Conservation (phyloP, 192 early-diverging fungal species). For the Pilaira anomala region DNA sequence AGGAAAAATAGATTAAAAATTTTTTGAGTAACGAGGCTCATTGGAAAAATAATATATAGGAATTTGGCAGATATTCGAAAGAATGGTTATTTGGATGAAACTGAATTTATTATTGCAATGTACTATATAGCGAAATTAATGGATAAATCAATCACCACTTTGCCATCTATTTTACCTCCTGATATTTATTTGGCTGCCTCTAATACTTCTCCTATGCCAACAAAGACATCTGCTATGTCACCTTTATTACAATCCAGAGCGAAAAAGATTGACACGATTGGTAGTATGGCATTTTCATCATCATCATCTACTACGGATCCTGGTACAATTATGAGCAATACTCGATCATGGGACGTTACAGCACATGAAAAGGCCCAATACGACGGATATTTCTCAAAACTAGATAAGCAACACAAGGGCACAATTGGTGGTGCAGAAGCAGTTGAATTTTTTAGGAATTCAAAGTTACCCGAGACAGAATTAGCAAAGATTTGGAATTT, state of each 20-base stretch:
- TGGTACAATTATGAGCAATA: too few species aligned
- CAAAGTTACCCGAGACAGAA: slow-evolving; percentile 29
- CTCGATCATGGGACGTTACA: slow-evolving; percentile 78
- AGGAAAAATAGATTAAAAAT: slow-evolving; percentile 10
- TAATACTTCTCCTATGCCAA: slow-evolving; percentile 22
- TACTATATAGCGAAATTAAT: slow-evolving; percentile 78
- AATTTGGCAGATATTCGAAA: slow-evolving; percentile 70
- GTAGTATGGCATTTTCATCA: slow-evolving; percentile 16
- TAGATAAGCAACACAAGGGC: slow-evolving; percentile 66
- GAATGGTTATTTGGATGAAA: slow-evolving; percentile 67
- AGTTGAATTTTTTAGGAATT: slow-evolving; percentile 39
- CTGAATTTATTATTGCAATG: slow-evolving; percentile 92
- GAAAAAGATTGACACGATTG: slow-evolving; percentile 22
- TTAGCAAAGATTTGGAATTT: slow-evolving; percentile 53
- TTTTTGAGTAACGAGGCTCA: background rate
- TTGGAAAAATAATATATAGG: slow-evolving; percentile 36
- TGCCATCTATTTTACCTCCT: slow-evolving; percentile 68
- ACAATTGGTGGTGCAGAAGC: slow-evolving; percentile 54
- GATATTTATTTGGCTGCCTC: slow-evolving; percentile 48
- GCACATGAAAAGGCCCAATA: slow-evolving; percentile 70
- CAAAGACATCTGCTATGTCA: slow-evolving; percentile 20
- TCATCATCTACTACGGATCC: background rate
- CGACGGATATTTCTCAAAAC: slow-evolving; percentile 68
- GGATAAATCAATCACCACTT: slow-evolving; percentile 58
- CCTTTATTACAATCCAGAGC: slow-evolving; percentile 19